Evolutionary conservation across 169 alveolate genomes (phyloP), one percentile per base, ranked within the genome.

Genomic region (Babesia microti): DNA sequence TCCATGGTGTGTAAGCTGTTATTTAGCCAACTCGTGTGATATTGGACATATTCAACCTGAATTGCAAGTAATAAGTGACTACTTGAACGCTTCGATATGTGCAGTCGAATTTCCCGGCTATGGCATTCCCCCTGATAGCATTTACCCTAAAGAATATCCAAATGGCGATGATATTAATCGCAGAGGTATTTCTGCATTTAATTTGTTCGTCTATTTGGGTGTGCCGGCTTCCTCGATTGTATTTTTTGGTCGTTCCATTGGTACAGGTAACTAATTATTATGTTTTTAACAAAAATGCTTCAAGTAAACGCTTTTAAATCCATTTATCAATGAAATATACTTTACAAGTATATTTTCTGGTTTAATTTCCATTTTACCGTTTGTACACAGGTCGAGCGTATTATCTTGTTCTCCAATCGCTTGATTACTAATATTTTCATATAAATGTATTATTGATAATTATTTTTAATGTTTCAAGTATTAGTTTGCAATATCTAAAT

Each of bases 81-180:
- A 47, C 32, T 50, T 82, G 26, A 60, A 68, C 28, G 78, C 51
- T n/a, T 59, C 79, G 22, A 51, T 81, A 28, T 30, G 71, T 43
- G 88, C 89, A 9, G 78, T 82, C 21, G 90, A 82, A 49, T 82
- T 70, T 57, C 80, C 85, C 11, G 90, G 89, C 7, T 61, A 78
- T 35, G 88, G 88, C 18, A 32, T 69, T 7, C 53, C 79, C 9
- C 68, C 59, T 17, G 80, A 72, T 45, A n/a, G n/a, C n/a, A 41
- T 65, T n/a, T 22, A 50, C 19, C 69, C 66, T 30, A 52, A 35
- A 40, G 68, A 59, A 9, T 44, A 52, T 9, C 47, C 85, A 0
- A 73, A 54, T 19, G 78, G 73, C 14, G 76, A 78, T 2, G 35
- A 65, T 23, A 74, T 82, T 29, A 68, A 82, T 53, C 39, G 67